Evolutionary conservation across 768 basidiomycete genomes (phyloP).

Genomic region (Lepiota brunneoincarnata): DNA sequence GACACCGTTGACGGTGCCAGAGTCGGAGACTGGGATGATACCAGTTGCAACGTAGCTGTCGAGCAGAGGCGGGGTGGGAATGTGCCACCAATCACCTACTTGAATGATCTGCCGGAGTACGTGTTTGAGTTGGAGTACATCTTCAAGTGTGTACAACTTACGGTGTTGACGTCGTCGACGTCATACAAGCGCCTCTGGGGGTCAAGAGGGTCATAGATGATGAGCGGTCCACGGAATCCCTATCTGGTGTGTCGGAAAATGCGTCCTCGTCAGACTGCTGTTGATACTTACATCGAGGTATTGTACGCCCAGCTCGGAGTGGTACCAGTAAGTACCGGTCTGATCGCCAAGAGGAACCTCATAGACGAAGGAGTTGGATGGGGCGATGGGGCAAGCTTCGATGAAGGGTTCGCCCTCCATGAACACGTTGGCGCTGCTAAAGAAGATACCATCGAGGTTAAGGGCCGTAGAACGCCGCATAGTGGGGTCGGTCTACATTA

Average conservation of each 20-base stretch:
- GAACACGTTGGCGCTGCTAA: conserved; percentile 16
- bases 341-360: conserved; percentile 26
- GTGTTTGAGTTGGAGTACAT: too few species aligned
- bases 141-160: neutral
- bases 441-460: conserved; percentile 44
- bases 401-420: conserved; percentile 22
- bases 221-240: conserved; percentile 40
- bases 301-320: conserved; percentile 15
- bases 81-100: conserved; percentile 42
- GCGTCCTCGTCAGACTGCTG: conserved; percentile 13
- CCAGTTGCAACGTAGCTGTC: conserved; percentile 22
- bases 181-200: conserved; percentile 20
- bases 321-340: conserved; percentile 25
- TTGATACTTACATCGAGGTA: conserved; percentile 9
- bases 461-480: conserved; percentile 35
- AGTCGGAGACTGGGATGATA: conserved; percentile 30
- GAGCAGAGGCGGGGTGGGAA: conserved; percentile 25
- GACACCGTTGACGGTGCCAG: conserved; percentile 44
- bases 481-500: conserved; percentile 41
- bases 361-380: conserved; percentile 41
- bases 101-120: conserved; percentile 18
- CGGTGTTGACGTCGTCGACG: conserved; percentile 15
- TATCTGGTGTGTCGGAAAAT: conserved; percentile 11
- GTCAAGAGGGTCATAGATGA: conserved; percentile 32
- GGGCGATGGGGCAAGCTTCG: conserved; percentile 46